Conservation (phyloP, 1,139 yeast genomes). For the Wickerhamomyces sp. region DNA sequence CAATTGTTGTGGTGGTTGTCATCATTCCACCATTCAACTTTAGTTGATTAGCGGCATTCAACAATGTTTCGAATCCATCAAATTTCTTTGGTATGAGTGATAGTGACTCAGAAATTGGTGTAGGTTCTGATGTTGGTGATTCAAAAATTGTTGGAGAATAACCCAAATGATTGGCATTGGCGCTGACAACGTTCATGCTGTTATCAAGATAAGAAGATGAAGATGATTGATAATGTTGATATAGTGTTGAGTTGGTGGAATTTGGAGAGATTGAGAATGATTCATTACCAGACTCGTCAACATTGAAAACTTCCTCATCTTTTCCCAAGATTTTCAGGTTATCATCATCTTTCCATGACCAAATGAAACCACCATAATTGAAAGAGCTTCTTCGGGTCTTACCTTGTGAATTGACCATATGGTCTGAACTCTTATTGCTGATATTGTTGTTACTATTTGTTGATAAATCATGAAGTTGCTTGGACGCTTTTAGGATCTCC, state of each 20-base stretch:
- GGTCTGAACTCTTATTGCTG: not conserved
- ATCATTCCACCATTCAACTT: conserved; percentile 3
- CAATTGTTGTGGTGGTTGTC: not conserved
- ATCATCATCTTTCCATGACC: conserved; percentile 22
- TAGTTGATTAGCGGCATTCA: conserved; percentile 23
- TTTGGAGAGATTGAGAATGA: not conserved
- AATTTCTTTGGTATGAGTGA: conserved; percentile 15
- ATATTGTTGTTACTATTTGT: not conserved
- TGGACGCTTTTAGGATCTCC: conserved; percentile 23
- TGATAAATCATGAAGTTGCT: conserved; percentile 22
- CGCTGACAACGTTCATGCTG: too few relatives aligned
- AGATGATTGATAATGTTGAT: not conserved
- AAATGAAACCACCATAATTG: conserved; percentile 24
- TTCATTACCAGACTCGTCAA: conserved; percentile 1
- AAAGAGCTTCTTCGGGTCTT: conserved; percentile 6
- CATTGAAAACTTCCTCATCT: conserved; percentile 13
- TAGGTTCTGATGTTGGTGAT: not conserved
- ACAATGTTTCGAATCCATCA: conserved; percentile 19
- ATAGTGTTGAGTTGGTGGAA: not conserved
- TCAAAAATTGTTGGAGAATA: not conserved
- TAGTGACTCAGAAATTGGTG: not conserved
- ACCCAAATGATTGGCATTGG: too few relatives aligned
- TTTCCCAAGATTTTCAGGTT: conserved; percentile 18
- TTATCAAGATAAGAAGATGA: not conserved
- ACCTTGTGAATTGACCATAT: not conserved